Conservation (phyloP, 208 protist genomes). For the Pavlovales sp. region DNA sequence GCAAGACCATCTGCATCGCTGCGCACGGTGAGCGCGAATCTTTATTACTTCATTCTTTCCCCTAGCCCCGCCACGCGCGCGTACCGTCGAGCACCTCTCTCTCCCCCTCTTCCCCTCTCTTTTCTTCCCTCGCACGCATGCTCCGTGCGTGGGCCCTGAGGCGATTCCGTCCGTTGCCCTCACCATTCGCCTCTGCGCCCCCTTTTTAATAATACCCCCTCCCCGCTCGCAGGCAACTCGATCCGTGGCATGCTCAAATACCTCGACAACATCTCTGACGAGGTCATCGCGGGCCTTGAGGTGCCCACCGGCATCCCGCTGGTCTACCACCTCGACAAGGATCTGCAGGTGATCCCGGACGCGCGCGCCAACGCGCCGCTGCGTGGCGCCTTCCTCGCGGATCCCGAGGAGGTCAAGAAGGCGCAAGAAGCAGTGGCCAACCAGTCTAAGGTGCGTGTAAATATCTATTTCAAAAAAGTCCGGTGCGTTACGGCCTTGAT, state of each 20-base stretch:
- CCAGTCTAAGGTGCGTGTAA: constrained; percentile 42
- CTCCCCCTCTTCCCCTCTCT: too few species aligned
- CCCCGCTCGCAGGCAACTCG: constrained; percentile 39
- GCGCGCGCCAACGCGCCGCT: not conserved
- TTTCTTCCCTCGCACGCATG: too few species aligned
- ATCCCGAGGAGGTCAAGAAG: constrained; percentile 26
- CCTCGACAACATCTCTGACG: constrained; percentile 36
- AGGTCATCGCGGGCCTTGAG: constrained; percentile 12
- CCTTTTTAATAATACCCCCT: too few species aligned
- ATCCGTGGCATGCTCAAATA: constrained; percentile 47
- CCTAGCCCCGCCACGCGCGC: too few species aligned
- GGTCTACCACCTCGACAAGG: constrained; percentile 31
- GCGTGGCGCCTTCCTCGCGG: constrained; percentile 11
- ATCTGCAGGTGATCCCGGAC: not conserved
- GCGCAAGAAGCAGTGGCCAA: constrained; percentile 27
- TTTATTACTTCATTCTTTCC: too few species aligned
- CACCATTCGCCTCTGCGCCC: too few species aligned
- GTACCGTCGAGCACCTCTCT: too few species aligned
- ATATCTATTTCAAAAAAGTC: too few species aligned
- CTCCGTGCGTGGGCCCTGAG: too few species aligned
- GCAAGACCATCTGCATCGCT: constrained; percentile 27
- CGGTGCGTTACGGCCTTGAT: too few species aligned
- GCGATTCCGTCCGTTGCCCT: too few species aligned
- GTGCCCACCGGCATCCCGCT: constrained; percentile 37
- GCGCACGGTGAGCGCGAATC: constrained; percentile 8